Conservation (phyloP, 306 rosid species). For the Castanea sativa region DNA sequence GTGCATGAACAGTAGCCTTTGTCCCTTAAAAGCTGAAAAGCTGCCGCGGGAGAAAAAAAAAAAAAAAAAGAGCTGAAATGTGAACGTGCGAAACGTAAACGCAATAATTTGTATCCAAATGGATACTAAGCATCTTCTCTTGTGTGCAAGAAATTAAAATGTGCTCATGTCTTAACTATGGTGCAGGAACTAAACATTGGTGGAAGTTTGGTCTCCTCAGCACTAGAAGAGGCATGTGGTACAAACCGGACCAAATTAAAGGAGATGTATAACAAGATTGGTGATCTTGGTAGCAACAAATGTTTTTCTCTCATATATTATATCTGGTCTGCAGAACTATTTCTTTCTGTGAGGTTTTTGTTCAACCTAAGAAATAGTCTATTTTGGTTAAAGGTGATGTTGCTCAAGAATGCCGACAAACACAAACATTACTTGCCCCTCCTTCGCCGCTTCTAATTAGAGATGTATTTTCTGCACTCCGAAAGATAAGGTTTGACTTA, state of each 20-base stretch:
- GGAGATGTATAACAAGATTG: constrained; percentile 85
- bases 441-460: constrained; percentile 73
- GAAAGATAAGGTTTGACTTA: constrained; percentile 63
- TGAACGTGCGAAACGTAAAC: too few relatives aligned
- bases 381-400: constrained; percentile 76
- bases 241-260: constrained; percentile 61
- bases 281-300: constrained; percentile 74
- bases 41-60: too few relatives aligned
- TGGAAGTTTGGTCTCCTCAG: constrained; percentile 79
- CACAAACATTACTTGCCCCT: constrained; percentile 82
- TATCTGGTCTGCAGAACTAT: constrained; percentile 18
- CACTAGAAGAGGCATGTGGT: constrained; percentile 88
- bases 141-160: not conserved
- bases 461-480: constrained; percentile 69
- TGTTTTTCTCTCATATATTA: constrained; percentile 20
- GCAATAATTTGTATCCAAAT: too few relatives aligned
- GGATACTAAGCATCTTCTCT: not conserved
- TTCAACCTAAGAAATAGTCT: constrained; percentile 27
- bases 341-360: constrained; percentile 19
- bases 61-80: too few relatives aligned
- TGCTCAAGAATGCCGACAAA: constrained; percentile 89
- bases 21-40: too few relatives aligned
- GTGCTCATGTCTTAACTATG: constrained; percentile 9
- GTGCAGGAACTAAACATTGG: constrained; percentile 87
- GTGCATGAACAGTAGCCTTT: too few relatives aligned